Base-by-base conservation (phyloP, 306 rosid genomes). In the Fagus crenata region DNA sequence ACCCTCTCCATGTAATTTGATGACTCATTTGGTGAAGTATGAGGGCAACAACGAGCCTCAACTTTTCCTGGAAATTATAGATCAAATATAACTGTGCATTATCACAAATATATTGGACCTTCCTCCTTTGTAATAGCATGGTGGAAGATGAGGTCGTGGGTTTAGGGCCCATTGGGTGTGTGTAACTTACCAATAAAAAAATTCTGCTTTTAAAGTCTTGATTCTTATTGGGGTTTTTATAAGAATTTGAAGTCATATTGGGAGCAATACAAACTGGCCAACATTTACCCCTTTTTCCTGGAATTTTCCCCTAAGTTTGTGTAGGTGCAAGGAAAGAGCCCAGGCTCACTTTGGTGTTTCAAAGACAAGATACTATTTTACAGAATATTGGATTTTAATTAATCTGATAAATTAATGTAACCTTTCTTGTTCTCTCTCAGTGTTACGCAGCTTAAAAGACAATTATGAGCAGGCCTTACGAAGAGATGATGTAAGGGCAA, bases 401-500 rank as follows among this genome's bases (percentile, higher is more conserved):
- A 35, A 4, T 7, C 51, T 39, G 31, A 39, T 17, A 18, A 67
- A n/a, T 17, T 39, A 7, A 5, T 36, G 32, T 67, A 39, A 17
- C 40, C 43, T 81, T 9, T 64, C 71, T 51, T 12, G 12, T 39
- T 53, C 49, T 71, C 15, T 81, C 14, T 59, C 82, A 95, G 98
- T 92, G 17, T 78, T 95, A 70, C 76, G 17, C 63, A 83, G 97
- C 81, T 81, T 95, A 53, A 90, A 89, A 84, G 96, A 85, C 42
- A 88, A 80, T 71, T 95, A 85, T 63, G 97, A 89, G 71, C 85
- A 83, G 84, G 98, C 96, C 33, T 37, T 86, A n/a, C 74, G 28
- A 75, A 90, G 96, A 75, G 85, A 95, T 46, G 97, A 92, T 81
- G 96, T 95, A 76, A 90, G 88, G 87, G 98, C 98, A 46, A 92